phyloP scores from a whole-genome alignment of 202 grass and related monocot genomes.

The Cymbopogon flexuosus region DNA sequence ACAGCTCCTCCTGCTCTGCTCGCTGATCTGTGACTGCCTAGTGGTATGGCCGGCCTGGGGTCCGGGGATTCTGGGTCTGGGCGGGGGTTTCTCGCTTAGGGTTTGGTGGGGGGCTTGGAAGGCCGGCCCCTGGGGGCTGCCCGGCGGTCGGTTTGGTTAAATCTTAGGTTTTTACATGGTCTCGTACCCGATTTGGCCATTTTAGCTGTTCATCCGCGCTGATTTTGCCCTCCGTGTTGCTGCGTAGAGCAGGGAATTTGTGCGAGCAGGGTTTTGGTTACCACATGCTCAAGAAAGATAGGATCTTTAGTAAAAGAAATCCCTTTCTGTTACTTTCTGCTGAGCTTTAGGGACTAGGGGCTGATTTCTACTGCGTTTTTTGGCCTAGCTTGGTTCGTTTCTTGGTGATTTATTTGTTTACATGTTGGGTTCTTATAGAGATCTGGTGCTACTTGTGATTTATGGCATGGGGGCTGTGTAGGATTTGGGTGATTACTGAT shows the following conservation, averaged over 20 bases:
- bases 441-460: constrained; percentile 14
- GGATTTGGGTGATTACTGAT: constrained; percentile 3
- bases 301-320: constrained; percentile 18
- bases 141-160: not conserved
- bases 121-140: not conserved
- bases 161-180: constrained; percentile 5
- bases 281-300: not conserved
- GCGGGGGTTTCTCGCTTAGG: constrained; percentile 10
- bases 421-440: not conserved
- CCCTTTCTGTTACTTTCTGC: constrained; percentile 3
- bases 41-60: too few species aligned
- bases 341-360: not conserved
- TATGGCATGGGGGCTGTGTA: not conserved
- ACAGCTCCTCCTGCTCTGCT: not conserved
- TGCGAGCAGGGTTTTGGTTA: constrained; percentile 6
- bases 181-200: constrained; percentile 10
- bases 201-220: constrained; percentile 17
- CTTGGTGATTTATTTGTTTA: not conserved
- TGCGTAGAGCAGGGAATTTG: not conserved
- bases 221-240: constrained; percentile 7
- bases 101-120: not conserved
- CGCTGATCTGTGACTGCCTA: constrained; percentile 32
- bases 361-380: constrained; percentile 18
- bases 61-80: constrained; percentile 16
- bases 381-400: constrained; percentile 2